These are phyloP conservation scores for Perkinsus olseni DNA, from an alignment of 169 alveolate genomes.

Conservation along the genomic window DNA sequence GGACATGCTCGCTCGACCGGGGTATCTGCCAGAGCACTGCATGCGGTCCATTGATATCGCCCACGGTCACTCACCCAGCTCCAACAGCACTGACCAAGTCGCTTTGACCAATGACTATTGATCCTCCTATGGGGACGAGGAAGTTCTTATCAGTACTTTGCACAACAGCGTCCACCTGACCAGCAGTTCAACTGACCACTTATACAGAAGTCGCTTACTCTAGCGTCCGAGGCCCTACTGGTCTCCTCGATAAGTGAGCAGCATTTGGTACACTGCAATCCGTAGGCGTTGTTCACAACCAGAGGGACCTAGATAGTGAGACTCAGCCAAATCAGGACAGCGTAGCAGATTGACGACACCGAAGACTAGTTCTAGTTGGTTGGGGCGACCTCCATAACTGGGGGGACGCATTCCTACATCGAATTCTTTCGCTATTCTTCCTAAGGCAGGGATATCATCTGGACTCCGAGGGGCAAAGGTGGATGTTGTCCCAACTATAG, in stretches of 20 bases:
- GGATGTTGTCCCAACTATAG: conserved; percentile 61
- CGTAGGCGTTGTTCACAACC: conserved; percentile 76
- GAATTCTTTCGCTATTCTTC: too few species aligned
- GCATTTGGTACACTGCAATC: conserved; percentile 63
- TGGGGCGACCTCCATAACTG: too few species aligned
- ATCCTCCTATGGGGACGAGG: conserved; percentile 83
- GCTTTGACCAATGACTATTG: conserved; percentile 49
- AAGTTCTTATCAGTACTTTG: conserved; percentile 75
- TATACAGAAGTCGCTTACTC: too few species aligned
- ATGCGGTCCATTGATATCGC: too few species aligned
- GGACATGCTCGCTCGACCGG: conserved; percentile 74
- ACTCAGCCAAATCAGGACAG: too few species aligned
- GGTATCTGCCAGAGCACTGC: conserved; percentile 53
- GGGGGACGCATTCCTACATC: too few species aligned
- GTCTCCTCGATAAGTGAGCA: conserved; percentile 41
- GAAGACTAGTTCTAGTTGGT: too few species aligned
- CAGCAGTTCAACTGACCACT: too few species aligned
- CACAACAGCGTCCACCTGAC: conserved; percentile 61
- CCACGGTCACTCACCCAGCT: too few species aligned
- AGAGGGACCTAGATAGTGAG: conserved; percentile 49
- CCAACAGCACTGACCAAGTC: too few species aligned
- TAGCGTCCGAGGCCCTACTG: too few species aligned
- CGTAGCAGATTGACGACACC: too few species aligned
- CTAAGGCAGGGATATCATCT: conserved; percentile 64
- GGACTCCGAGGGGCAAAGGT: conserved; percentile 79